A percentile compares a stretch with the other conserved stretches of the same genome.
phyloP scores from a whole-genome alignment of 225 moss, liverwort and hornwort genomes.

The Pleurozium schreberi region DNA sequence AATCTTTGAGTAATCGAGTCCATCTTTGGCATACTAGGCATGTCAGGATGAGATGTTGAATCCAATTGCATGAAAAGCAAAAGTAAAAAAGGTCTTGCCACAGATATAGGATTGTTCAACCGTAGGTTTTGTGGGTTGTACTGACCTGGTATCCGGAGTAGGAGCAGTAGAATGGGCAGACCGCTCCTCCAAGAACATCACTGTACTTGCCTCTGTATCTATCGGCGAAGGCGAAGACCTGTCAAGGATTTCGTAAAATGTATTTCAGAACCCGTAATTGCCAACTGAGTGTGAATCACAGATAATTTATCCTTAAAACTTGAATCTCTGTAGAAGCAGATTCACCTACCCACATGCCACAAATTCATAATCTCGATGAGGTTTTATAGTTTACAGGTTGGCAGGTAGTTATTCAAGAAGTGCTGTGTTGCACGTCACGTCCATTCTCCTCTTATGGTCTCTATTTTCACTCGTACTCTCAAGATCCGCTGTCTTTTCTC shows the following conservation, averaged over 20 bases:
- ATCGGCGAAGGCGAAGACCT: conserved; percentile 70
- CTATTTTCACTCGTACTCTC: too few relatives aligned
- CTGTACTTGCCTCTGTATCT: conserved; percentile 63
- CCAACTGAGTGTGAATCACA: background rate
- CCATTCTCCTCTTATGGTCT: too few relatives aligned
- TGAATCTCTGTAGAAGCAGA: background rate
- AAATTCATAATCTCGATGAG: background rate
- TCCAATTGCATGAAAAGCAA: background rate
- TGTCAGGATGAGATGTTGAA: background rate
- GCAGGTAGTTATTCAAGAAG: background rate
- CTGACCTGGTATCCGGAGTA: conserved; percentile 66
- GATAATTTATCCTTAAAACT: background rate
- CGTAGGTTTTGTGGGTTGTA: background rate
- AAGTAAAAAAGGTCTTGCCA: background rate
- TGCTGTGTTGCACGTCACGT: background rate
- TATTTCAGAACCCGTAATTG: background rate
- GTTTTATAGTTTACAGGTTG: background rate
- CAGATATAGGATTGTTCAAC: background rate
- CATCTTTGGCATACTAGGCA: background rate
- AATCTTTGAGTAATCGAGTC: background rate
- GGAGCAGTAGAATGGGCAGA: conserved; percentile 74
- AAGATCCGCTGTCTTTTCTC: too few relatives aligned
- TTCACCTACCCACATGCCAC: background rate
- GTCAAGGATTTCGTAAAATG: background rate
- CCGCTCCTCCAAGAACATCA: conserved; percentile 31